Evolutionary conservation across 257 asterid species (phyloP), one percentile per base, ranked within the genome.

Genomic region (Anisodus acutangulus): DNA sequence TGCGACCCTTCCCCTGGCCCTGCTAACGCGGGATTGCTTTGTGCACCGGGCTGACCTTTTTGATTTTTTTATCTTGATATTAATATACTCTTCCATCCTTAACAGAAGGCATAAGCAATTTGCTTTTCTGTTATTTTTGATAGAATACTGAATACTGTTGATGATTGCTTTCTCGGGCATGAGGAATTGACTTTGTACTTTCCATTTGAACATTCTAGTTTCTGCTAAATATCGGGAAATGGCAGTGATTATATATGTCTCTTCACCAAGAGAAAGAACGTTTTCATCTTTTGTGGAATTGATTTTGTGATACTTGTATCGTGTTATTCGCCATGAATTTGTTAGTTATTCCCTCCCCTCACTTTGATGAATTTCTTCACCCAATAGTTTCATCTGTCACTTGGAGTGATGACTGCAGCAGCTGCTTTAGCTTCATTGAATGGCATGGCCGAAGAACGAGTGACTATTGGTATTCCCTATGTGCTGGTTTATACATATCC

Each of bases 341-440:
- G 74, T 39, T 39, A 53, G 78, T 68, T 68, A 68, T 68, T 68
- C 13, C 9, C 53, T 68, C 26, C 12, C 31, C 78, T 68, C 78
- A 68, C 78, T 68, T 15, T 68, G 53, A 39, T 68, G 37, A 39
- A 68, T 68, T 68, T 68, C 78, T 68, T 68, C 76, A 35, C 51
- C 76, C 76, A 67, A 37, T 67, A 68, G 78, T 39, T 68, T 68
- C 53, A 39, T 68, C 53, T 68, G 53, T 39, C 78, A 7, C 26
- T 13, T 68, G 49, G 37, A 67, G 74, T 67, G 51, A 67, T 67
- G 51, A 67, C 76, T 67, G 51, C 51, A 37, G 3, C 76, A 67
- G 16, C 76, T 67, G 22, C 76, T 37, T 67, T 35, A 67, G 76
- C 76, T 67, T 67, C 22, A 35, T 3, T 67, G 22, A 37, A 67